Evolutionary conservation across 2,329 filamentous ascomycete species (phyloP).

Genomic region (Cryphonectria radicalis): DNA sequence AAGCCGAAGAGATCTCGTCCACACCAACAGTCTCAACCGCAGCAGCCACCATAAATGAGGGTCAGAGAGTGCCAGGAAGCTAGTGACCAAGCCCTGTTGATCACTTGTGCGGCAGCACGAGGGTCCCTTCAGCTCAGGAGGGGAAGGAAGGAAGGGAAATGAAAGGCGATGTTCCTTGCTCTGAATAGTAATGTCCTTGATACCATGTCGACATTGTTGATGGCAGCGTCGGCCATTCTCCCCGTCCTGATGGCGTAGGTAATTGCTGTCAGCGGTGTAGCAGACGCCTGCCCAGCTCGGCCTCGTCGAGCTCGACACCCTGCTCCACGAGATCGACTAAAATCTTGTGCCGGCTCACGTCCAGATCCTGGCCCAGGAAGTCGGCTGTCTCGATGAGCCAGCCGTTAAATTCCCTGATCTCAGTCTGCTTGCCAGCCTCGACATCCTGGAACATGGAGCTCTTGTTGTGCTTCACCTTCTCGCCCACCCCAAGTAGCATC

Average conservation of each 20-base stretch:
- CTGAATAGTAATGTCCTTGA: background rate
- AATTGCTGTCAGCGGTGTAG: constrained; percentile 24
- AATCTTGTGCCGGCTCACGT: constrained; percentile 31
- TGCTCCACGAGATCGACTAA: constrained; percentile 35
- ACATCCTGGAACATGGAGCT: constrained; percentile 69
- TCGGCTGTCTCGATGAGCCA: constrained; percentile 48
- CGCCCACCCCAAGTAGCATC: constrained; percentile 52
- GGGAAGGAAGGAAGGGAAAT: no score
- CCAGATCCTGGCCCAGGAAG: constrained; percentile 29
- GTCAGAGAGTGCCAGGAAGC: background rate
- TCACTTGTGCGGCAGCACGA: background rate
- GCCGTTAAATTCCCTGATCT: constrained; percentile 64
- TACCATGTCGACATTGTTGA: background rate
- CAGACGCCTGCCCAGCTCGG: constrained; percentile 28
- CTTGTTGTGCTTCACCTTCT: constrained; percentile 56
- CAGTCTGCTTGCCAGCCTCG: constrained; percentile 54
- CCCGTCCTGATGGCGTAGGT: background rate
- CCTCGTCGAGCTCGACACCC: constrained; percentile 25
- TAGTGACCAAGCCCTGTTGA: background rate
- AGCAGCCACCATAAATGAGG: background rate
- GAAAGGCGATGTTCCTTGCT: background rate
- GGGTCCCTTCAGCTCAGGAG: no score
- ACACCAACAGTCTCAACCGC: background rate
- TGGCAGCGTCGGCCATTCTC: background rate
- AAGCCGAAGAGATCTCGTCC: background rate